These are phyloP conservation scores for Solanum rostratum DNA, from an alignment of 257 asterid species.

Conservation along the genomic window DNA sequence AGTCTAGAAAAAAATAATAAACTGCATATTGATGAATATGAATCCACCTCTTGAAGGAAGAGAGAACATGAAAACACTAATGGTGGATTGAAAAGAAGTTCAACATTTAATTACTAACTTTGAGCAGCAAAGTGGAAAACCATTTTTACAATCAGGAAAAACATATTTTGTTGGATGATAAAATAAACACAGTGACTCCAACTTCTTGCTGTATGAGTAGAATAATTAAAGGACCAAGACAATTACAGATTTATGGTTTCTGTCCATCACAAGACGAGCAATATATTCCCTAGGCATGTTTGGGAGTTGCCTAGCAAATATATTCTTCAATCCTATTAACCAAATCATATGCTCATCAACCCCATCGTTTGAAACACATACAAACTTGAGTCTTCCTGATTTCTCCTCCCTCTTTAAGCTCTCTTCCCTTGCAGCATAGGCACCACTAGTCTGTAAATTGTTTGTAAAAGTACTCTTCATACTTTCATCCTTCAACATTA, in stretches of 20 bases:
- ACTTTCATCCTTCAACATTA: conserved; percentile 57
- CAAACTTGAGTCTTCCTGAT: conserved; percentile 76
- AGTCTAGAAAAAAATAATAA: neutral
- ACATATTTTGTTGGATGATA: neutral
- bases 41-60: neutral
- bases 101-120: neutral
- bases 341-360: conserved; percentile 87
- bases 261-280: conserved; percentile 98
- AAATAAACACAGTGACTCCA: neutral
- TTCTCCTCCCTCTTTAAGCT: conserved; percentile 93
- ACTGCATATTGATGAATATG: neutral
- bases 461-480: conserved; percentile 63
- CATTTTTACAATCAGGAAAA: neutral
- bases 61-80: neutral
- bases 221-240: neutral
- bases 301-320: conserved; percentile 89
- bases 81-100: neutral
- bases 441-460: conserved; percentile 84
- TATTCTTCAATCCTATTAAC: conserved; percentile 94
- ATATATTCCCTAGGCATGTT: conserved; percentile 99
- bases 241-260: conserved; percentile 24
- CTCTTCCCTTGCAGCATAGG: conserved; percentile 92
- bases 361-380: conserved; percentile 83
- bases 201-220: neutral
- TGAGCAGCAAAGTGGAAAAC: neutral